These are phyloP conservation scores for Backusella morwellensis DNA, from an alignment of 192 early-diverging fungal genomes.

Conservation along the genomic window DNA sequence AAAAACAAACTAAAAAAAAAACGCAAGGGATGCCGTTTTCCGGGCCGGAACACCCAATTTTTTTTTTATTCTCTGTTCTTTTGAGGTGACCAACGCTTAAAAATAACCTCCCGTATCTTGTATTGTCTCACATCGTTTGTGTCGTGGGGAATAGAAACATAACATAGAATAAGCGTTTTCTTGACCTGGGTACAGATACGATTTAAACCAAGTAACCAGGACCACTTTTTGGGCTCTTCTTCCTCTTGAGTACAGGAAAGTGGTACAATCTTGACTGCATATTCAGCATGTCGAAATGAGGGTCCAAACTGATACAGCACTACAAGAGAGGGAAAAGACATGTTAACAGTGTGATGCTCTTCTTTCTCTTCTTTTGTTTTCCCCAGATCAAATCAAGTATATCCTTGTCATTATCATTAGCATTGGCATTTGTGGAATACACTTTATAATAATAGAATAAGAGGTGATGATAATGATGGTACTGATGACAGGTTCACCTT, in stretches of 20 bases:
- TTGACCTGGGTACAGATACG: slow-evolving; percentile 56
- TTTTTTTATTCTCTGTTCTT: slow-evolving; percentile 24
- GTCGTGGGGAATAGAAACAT: slow-evolving; percentile 14
- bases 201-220: slow-evolving; percentile 48
- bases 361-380: too few species aligned
- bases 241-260: neutral
- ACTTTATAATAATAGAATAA: too few species aligned
- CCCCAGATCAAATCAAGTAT: neutral
- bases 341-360: too few species aligned
- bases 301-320: slow-evolving; percentile 60
- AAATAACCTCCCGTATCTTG: slow-evolving; percentile 17
- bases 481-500: too few species aligned
- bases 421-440: neutral
- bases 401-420: neutral
- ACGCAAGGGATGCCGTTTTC: neutral
- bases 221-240: slow-evolving; percentile 36
- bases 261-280: slow-evolving; percentile 21
- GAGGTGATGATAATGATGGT: too few species aligned
- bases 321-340: neutral
- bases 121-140: neutral
- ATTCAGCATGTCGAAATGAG: slow-evolving; percentile 55
- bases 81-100: slow-evolving; percentile 30
- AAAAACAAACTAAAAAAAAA: neutral
- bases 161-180: slow-evolving; percentile 46
- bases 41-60: neutral